Evolutionary conservation across 768 basidiomycete species (phyloP), one percentile per base, ranked within the genome.

Genomic region (Inosperma sp.): DNA sequence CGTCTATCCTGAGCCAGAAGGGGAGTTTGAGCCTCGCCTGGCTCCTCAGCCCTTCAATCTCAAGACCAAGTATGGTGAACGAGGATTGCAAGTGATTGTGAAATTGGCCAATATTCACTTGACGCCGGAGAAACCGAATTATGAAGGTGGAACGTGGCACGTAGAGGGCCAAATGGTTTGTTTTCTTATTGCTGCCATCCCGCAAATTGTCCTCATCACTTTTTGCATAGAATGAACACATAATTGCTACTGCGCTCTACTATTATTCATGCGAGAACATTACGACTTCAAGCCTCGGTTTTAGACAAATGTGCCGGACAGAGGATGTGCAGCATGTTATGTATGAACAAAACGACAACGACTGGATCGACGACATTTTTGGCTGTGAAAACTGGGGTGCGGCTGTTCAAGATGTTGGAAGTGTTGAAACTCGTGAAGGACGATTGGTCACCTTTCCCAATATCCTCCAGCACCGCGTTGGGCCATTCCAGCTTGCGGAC

Each of bases 371-470:
- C 4, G 52, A 30, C 7, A 47, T 71, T 39, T 68, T 63, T 48
- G 66, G 65, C 17, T 59, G 58, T 25, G 42, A 57, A n/a, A 57
- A 62, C 7, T 51, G 62, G 12, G 65, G 53, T 4, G 48, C 63
- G 5, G 51, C 54, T 1, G 49, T 70, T 1, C 65, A 70, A 55
- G 50, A 64, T 12, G 37, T 71, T 12, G 74, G 74, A 1, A 42
- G 58, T 1, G 59, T 76, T 14, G 58, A 62, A 10, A 69, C 73
- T 4, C 56, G 57, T 3, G 65, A 68, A 45, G 69, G 68, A 2
- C 64, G 73, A 7, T 57, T 68, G 16, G 53, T 75, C 35, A 67
- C 66, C 1, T 75, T 73, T 57, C 74, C 73, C 1, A 75, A 74
- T 53, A 58, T 72, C 53, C 62, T 70, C 23, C 73, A 73, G 46